Evolutionary conservation across 108 stramenopile genomes (phyloP), one percentile per base, ranked within the genome.

Genomic region (Cyclotella choctawhatcheeana): DNA sequence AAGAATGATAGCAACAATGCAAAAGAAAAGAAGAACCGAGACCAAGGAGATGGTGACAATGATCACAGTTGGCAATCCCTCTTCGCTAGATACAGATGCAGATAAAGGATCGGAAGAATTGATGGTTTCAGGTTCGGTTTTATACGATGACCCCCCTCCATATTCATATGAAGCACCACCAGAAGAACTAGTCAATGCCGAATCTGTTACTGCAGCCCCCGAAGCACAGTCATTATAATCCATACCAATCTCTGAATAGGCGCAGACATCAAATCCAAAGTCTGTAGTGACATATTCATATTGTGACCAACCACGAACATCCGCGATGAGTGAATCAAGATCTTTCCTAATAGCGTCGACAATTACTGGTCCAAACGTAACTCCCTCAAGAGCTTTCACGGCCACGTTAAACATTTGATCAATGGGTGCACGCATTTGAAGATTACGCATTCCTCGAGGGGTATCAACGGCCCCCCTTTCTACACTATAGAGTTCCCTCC

Each of bases 211-310:
- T 2, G 35, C 34, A 40, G 40, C 35, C 7, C 20, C 59, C 0
- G 59, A 60, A 21, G 59, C 22, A 40, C 59, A 60, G 22, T 44
- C 40, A 8, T 35, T 40, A 12, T 44, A 60, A 21, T 29, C 63
- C 44, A 27, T 44, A 3, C 0, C 26, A 0, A 18, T 8, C 29
- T 27, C 45, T 3, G 59, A 60, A 60, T 60, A 22, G n/a, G 63
- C 44, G 17, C 63, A 64, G 5, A 64, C 32, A 45, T 64, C 44
- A 22, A 64, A 64, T 37, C 25, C 21, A 30, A 64, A 64, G 17
- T 47, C 63, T 20, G 24, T 29, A 0, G 63, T 64, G 10, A 64
- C 20, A 64, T 64, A 64, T 30, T 30, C 26, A 10, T 24, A 48
- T 0, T 64, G 45, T 3, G 44, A 30, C 44, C 63, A 47, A 10